Evolutionary conservation across 73 alveolate species (phyloP).

Genomic region (Diophrys appendiculata): DNA sequence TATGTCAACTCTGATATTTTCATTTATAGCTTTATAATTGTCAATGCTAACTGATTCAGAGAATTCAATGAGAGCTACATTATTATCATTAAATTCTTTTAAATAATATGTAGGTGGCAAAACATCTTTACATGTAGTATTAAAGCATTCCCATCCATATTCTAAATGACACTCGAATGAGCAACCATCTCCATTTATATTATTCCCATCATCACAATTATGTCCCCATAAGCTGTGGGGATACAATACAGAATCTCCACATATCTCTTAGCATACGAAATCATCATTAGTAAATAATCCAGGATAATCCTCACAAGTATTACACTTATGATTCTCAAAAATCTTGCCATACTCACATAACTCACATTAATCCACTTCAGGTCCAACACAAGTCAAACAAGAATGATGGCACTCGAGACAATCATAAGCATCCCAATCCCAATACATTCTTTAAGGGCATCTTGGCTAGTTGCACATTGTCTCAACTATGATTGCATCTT

Average conservation of each 20-base stretch:
- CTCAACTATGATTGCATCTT: too few relatives aligned
- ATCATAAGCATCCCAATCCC: neutral
- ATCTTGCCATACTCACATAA: neutral
- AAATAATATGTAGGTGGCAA: neutral
- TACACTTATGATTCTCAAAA: neutral
- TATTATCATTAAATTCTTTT: neutral
- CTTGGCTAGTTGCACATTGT: too few relatives aligned
- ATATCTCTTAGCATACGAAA: neutral
- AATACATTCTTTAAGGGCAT: too few relatives aligned
- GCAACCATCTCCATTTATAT: neutral
- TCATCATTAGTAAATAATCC: neutral
- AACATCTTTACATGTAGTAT: neutral
- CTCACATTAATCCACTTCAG: neutral
- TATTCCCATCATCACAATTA: neutral
- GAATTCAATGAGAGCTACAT: neutral
- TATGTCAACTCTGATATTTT: neutral
- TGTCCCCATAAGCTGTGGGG: too few relatives aligned
- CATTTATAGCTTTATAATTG: neutral
- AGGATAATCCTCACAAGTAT: neutral
- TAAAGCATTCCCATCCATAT: neutral
- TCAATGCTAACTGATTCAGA: neutral
- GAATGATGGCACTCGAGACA: neutral
- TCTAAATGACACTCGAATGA: neutral
- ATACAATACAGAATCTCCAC: neutral
- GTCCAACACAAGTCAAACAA: neutral